phyloP scores from a whole-genome alignment of 306 rosid species.

The Calophaca sinica region DNA sequence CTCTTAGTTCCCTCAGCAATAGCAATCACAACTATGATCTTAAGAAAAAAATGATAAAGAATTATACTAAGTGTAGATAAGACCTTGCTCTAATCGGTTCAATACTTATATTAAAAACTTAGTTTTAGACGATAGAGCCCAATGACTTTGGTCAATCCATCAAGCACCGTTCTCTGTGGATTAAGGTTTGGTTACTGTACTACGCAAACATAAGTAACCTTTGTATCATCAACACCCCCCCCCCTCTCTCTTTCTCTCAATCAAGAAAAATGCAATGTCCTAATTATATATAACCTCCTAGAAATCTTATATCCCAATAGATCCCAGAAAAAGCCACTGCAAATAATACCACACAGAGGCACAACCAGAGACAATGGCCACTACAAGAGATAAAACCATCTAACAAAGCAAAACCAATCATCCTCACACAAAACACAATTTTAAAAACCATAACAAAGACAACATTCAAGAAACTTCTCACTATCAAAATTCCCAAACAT shows the following conservation, averaged over 20 bases:
- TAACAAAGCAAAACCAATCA: constrained; percentile 18
- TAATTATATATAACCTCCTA: neutral
- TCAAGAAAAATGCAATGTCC: neutral
- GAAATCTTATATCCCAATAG: constrained; percentile 26
- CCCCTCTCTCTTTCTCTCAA: no score
- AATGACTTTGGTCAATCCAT: constrained; percentile 10
- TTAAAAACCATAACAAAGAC: neutral
- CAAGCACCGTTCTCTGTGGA: neutral
- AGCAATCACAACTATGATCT: neutral
- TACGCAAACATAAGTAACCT: neutral
- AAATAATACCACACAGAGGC: constrained; percentile 16
- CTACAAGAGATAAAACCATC: constrained; percentile 30
- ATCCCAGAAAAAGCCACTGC: constrained; percentile 8
- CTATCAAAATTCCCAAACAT: neutral
- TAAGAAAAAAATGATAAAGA: neutral
- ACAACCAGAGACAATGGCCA: constrained; percentile 29
- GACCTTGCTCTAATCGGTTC: neutral
- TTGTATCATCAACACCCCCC: no score
- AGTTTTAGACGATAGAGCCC: constrained; percentile 23
- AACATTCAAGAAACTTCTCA: constrained; percentile 13
- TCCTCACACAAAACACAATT: neutral
- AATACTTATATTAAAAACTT: neutral
- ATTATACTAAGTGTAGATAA: neutral
- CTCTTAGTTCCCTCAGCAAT: neutral
- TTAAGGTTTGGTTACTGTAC: neutral